These are phyloP conservation scores for bread wheat (Triticum aestivum) DNA, from an alignment of 176 grass and related monocot species.

Conservation along the genomic window IWGSC_CS_RefSeq_v2.1 NC_057807.1:704237048-704237547, in stretches of 20 bases:
- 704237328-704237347: slow-evolving; percentile 61
- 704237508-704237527: too few relatives aligned
- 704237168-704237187: background rate
- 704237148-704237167: slow-evolving; percentile 12
- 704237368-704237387: slow-evolving; percentile 50
- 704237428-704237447: slow-evolving; percentile 32
- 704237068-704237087: background rate
- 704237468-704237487: background rate
- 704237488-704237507: background rate
- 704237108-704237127: background rate
- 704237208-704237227: slow-evolving; percentile 31
- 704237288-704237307: background rate
- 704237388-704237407: slow-evolving; percentile 51
- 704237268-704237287: slow-evolving; percentile 40
- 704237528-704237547: background rate
- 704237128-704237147: background rate
- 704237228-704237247: slow-evolving; percentile 3
- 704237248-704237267: slow-evolving; percentile 14
- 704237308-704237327: background rate
- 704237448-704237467: background rate
- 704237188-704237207: background rate
- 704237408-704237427: slow-evolving; percentile 96
- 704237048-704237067: background rate
- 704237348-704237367: slow-evolving; percentile 61
- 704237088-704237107: slow-evolving; percentile 10